These are phyloP conservation scores for Gloeostereum incarnatum DNA, from an alignment of 768 basidiomycete genomes.

Conservation along the genomic window DNA sequence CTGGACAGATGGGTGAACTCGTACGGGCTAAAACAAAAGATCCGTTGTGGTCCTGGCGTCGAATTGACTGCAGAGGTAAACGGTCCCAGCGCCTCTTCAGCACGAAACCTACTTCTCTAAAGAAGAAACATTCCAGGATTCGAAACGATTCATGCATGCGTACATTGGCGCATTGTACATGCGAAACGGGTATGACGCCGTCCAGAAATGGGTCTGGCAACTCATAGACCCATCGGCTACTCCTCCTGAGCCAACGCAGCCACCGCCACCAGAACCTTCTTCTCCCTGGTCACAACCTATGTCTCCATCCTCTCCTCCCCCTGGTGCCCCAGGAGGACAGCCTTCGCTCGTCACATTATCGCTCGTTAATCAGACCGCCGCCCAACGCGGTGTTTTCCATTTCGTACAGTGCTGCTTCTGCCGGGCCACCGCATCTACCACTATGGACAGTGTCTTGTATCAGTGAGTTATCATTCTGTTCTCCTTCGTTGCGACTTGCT, in stretches of 20 bases:
- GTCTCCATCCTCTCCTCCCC: slow-evolving; percentile 25
- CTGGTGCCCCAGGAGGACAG: no score
- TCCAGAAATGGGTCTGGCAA: slow-evolving; percentile 29
- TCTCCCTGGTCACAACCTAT: slow-evolving; percentile 9
- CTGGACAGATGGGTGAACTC: slow-evolving; percentile 1
- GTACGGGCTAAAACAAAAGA: slow-evolving; percentile 44
- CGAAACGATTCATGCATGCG: slow-evolving; percentile 24
- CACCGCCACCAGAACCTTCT: slow-evolving; percentile 12
- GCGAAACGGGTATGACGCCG: slow-evolving; percentile 23
- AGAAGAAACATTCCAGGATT: slow-evolving; percentile 1
- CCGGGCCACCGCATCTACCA: slow-evolving; percentile 45
- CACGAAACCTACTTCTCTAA: no score
- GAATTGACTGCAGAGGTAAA: slow-evolving; percentile 16
- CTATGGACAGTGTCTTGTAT: slow-evolving; percentile 47
- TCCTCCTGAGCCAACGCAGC: slow-evolving; percentile 13
- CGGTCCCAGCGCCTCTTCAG: neutral
- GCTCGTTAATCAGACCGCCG: slow-evolving; percentile 43
- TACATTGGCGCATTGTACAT: slow-evolving; percentile 36
- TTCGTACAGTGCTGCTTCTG: slow-evolving; percentile 36
- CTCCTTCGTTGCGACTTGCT: neutral
- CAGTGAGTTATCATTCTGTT: slow-evolving; percentile 25
- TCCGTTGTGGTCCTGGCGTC: slow-evolving; percentile 36
- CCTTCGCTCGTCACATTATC: slow-evolving; percentile 28
- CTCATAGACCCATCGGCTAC: slow-evolving; percentile 23
- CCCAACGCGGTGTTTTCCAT: slow-evolving; percentile 33